These are phyloP conservation scores for Pharnaceum exiguum DNA, from an alignment of 148 eudicot species.

Conservation along the genomic window DNA sequence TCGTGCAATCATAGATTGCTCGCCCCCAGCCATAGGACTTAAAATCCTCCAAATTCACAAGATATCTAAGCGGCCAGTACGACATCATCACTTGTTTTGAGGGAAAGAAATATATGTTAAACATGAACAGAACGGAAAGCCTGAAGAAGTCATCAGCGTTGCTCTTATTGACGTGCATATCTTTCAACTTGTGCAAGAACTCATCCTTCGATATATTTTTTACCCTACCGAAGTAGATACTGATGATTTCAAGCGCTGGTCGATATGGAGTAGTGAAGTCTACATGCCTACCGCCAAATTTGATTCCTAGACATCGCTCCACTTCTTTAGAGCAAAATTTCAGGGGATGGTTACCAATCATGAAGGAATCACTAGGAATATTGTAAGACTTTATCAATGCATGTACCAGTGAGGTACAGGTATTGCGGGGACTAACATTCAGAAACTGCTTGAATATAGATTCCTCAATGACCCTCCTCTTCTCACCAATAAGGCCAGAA, in stretches of 20 bases:
- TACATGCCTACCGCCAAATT: background rate
- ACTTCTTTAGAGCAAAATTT: background rate
- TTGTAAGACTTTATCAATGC: background rate
- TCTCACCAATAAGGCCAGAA: background rate
- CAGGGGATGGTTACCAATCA: background rate
- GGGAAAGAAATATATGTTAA: background rate
- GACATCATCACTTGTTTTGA: background rate
- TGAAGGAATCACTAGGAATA: background rate
- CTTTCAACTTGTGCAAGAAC: background rate
- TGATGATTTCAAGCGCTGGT: background rate
- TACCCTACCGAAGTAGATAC: background rate
- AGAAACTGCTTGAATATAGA: background rate
- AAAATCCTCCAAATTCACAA: background rate
- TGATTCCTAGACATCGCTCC: background rate
- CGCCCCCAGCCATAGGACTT: constrained; percentile 4
- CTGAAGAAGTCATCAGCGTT: constrained; percentile 4
- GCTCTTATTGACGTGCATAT: background rate
- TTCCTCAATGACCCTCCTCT: background rate
- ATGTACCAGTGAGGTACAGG: background rate
- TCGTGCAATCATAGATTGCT: background rate
- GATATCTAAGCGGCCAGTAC: background rate
- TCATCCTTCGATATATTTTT: background rate
- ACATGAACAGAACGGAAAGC: background rate
- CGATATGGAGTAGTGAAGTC: background rate
- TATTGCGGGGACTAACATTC: background rate